Conservation (phyloP, 2,329 filamentous ascomycete species). For the Diplodia scrobiculata region DNA sequence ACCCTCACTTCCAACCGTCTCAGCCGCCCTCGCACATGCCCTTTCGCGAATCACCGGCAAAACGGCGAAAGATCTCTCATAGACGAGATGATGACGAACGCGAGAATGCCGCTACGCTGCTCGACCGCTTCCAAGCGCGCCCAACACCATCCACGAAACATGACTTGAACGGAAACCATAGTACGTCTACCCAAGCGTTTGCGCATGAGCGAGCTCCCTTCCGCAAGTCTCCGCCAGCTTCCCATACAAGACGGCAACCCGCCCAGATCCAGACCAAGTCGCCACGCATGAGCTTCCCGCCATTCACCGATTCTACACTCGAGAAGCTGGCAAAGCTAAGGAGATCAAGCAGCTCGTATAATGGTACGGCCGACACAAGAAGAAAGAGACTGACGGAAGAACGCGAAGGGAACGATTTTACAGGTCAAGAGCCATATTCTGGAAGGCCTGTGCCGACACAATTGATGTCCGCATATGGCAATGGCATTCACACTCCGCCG, state of each 20-base stretch:
- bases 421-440: too few relatives aligned
- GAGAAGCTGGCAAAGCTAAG: background rate
- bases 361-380: background rate
- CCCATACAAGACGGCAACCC: background rate
- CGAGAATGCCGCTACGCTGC: background rate
- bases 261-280: background rate
- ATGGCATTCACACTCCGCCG: background rate
- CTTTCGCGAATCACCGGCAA: background rate
- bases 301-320: background rate
- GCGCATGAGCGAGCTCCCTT: background rate
- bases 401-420: background rate
- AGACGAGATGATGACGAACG: background rate
- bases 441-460: background rate
- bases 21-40: background rate
- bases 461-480: background rate
- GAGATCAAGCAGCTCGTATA: background rate
- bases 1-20: background rate
- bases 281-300: background rate
- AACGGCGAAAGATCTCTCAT: background rate
- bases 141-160: background rate
- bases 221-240: background rate
- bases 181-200: conserved; percentile 7
- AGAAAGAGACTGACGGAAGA: conserved; percentile 7
- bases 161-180: background rate
- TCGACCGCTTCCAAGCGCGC: background rate